Evolutionary conservation across 1,139 yeast species (phyloP), one percentile per base, ranked within the genome.

Genomic region (Hyphopichia buzzinii): DNA sequence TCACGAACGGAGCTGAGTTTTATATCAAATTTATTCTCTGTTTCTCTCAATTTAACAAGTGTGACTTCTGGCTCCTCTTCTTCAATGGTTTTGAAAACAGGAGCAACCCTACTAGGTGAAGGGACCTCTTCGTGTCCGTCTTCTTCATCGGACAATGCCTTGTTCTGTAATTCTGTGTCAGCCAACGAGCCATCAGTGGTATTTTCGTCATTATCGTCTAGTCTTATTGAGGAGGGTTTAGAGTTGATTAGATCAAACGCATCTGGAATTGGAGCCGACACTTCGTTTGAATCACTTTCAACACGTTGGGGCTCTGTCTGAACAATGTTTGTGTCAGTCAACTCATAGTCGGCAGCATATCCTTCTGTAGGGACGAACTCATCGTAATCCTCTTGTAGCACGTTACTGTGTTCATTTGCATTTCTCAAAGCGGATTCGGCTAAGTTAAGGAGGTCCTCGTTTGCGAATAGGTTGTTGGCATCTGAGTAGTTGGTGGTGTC

Each of bases 11-110:
- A 58, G 26, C 49, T 48, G 29, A 70, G 53, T 34, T 55, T 56
- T 17, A 70, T 47, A 22, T 65, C 50, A 41, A 50, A 68, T 35
- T 55, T 65, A 29, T 47, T 44, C 38, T 67, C 72, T 0, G 67
- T 59, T 17, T 54, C 57, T 33, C 51, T 54, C 26, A 70, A 54
- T 26, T 62, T 50, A 21, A 47, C 39, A 26, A 70, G 49, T 2
- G 57, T 52, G 0, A 39, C 53, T 33, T 58, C 59, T 1, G 72
- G 70, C 5, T 55, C 53, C 38, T 69, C 74, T 14, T 50, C 52
- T 23, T 44, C 37, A 4, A 69, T 49, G 0, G 72, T 61, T 37
- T 48, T 59, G 50, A 69, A 69, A 0, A 57, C 34, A 1, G 69
- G 64, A 17, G 3, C 43, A 31, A 13, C 39, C 37, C 17, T 39